phyloP scores from a whole-genome alignment of 306 rosid genomes.

The Inga leiocalycina region DNA sequence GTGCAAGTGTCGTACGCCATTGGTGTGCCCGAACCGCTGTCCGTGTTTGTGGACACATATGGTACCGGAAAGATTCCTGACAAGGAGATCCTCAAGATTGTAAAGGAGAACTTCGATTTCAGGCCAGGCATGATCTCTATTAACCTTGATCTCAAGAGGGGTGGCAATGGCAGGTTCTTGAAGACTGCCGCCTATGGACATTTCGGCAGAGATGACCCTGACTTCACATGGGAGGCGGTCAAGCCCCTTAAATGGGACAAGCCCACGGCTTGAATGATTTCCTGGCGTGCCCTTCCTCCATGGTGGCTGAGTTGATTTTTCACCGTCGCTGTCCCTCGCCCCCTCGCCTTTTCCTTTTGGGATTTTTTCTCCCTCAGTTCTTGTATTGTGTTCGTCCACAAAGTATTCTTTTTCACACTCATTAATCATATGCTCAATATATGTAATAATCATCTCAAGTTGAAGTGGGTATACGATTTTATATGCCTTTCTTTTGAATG shows the following conservation, averaged over 20 bases:
- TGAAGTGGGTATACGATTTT: constrained; percentile 13
- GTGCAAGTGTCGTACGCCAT: constrained; percentile 57
- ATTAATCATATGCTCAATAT: constrained; percentile 8
- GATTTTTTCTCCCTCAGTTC: neutral
- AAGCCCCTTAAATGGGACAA: constrained; percentile 63
- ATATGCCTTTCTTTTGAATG: constrained; percentile 9
- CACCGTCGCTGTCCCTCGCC: neutral
- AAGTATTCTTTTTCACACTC: constrained; percentile 18
- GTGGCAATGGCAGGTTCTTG: constrained; percentile 53
- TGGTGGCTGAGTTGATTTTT: constrained; percentile 26
- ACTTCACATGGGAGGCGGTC: constrained; percentile 66
- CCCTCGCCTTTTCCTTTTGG: neutral
- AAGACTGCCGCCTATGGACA: constrained; percentile 60
- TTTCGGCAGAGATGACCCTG: constrained; percentile 52
- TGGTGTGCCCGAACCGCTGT: constrained; percentile 62
- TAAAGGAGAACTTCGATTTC: constrained; percentile 50
- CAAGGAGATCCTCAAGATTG: constrained; percentile 52
- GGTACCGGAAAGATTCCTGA: constrained; percentile 51
- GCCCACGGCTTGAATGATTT: constrained; percentile 46
- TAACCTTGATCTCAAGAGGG: constrained; percentile 62
- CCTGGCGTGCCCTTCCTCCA: constrained; percentile 13
- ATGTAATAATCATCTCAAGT: constrained; percentile 30
- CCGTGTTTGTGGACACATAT: constrained; percentile 49
- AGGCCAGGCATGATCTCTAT: constrained; percentile 59
- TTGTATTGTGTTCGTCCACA: constrained; percentile 28